Conservation (phyloP, 176 grass and related monocot species). For the Saccharum officinarum region DNA sequence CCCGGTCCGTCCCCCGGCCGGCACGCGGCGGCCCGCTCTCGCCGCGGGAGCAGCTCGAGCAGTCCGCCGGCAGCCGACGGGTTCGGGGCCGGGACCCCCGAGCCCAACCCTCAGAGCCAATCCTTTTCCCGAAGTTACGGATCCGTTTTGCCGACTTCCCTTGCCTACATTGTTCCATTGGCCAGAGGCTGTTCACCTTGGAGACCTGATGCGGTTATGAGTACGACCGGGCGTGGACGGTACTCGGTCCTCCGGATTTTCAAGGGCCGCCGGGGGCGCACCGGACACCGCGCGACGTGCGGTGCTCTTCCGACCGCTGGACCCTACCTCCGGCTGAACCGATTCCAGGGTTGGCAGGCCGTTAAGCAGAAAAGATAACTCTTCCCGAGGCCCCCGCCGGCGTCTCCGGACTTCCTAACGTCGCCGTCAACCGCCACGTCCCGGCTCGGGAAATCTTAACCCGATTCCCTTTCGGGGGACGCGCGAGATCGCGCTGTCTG, state of each 20-base stretch:
- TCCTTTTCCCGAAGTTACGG: background rate
- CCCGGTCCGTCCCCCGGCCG: background rate
- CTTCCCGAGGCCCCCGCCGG: conserved; percentile 17
- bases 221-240: conserved; percentile 41
- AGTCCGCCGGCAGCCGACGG: background rate
- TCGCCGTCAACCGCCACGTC: conserved; percentile 61
- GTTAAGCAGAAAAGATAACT: too few relatives aligned
- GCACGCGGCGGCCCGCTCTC: background rate
- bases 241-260: conserved; percentile 68
- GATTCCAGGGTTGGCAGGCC: background rate
- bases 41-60: background rate
- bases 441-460: conserved; percentile 66
- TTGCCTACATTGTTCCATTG: conserved; percentile 75
- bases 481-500: too few relatives aligned
- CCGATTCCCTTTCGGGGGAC: conserved; percentile 44
- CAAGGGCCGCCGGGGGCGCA: conserved; percentile 52
- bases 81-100: background rate
- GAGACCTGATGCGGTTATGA: conserved; percentile 80
- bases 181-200: conserved; percentile 58
- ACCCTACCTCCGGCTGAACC: conserved; percentile 55
- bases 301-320: conserved; percentile 52
- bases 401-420: conserved; percentile 62
- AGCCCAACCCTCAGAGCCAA: too few relatives aligned
- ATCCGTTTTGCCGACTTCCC: background rate
- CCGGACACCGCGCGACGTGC: conserved; percentile 51